Evolutionary conservation across 2,329 filamentous ascomycete genomes (phyloP), one percentile per base, ranked within the genome.

Genomic region (Xylaria sp.): DNA sequence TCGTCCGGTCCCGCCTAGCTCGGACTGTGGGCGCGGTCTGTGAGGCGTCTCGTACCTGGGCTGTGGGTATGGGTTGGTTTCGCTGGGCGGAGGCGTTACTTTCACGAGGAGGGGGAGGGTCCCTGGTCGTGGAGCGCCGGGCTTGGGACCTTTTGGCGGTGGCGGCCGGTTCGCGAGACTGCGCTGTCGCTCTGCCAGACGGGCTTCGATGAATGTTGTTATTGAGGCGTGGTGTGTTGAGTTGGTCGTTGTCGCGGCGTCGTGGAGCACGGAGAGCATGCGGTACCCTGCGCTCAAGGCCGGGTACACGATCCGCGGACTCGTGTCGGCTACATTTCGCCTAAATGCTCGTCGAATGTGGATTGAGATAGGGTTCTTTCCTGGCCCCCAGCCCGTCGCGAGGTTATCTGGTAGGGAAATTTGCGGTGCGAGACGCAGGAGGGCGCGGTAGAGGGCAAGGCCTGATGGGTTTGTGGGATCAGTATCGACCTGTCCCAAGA

Each of bases 371-470:
- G 88, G 86, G 65, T 84, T 80, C 66, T 75, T 74, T 23, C 51
- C 58, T 0, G 31, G 67, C 59, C 71, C 71, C 63, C 76, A 77
- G 61, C 72, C 76, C 1, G 74, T 70, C 6, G 77, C 74, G 23
- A 86, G 75, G 56, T 87, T 81, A 75, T 82, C 74, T 1, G 87
- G 84, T 1, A 92, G 80, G 1, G 85, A 80, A 40, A 91, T 80
- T 48, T 79, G 81, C 36, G 81, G 78, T 67, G 84, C 88, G 79
- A 88, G 85, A 70, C 84, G 84, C 61, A 93, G 81, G 64, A 95
- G 87, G 42, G 91, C 89, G 70, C 90, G 87, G 81, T 91, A 94
- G 58, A 95, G 88, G 59, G 92, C 90, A 71, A 92, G 85, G 76
- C 88, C 90, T 90, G 72, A 23, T 1, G 26, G 23, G 31, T 6